Evolutionary conservation across 495 filamentous ascomycete species (phyloP), one percentile per base, ranked within the genome.

Genomic region (Podospora didyma): DNA sequence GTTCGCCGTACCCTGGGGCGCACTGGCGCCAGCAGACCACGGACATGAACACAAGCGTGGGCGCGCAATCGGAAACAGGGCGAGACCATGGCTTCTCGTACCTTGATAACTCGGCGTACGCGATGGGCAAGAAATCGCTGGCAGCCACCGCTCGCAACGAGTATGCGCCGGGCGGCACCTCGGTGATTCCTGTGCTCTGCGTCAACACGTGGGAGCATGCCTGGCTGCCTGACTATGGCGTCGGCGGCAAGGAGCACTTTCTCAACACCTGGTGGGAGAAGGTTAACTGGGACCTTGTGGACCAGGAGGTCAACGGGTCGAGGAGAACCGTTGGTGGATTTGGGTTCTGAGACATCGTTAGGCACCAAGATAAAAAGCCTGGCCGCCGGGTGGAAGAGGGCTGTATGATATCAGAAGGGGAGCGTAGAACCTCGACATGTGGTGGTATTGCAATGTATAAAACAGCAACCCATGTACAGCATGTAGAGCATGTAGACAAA

Each of bases 161-260:
- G 19, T n/a, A 62, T 80, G 81, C 85, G 14, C 86, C 86, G 17
- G 88, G 90, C 6, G 91, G 89, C 11, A 72, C 82, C 50, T 81
- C 89, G 51, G 63, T 92, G 17, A 73, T 83, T 52, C 91, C 93
- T 4, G 73, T 97, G 58, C 74, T 97, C 55, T 96, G 92, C 63
- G 79, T 97, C 46, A 97, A 94, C 70, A 96, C 90, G 23, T 98
- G 94, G 94, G 86, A 97, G 77, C 94, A 98, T 72, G 88, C 86
- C 2, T 98, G 89, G 85, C 73, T 97, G 70, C 79, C 79, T 57
- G 90, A 97, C 68, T 96, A 86, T 65, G 90, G 65, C 2, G 61
- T 55, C 0, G 55, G 54, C 37, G 90, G 89, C 12, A 97, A 96
- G 85, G 78, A 78, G 47, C 69, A 75, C 54, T 98, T 82, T 73